Evolutionary conservation across 2,329 filamentous ascomycete genomes (phyloP), one percentile per base, ranked within the genome.

Genomic region (Peltaster fructicola): DNA sequence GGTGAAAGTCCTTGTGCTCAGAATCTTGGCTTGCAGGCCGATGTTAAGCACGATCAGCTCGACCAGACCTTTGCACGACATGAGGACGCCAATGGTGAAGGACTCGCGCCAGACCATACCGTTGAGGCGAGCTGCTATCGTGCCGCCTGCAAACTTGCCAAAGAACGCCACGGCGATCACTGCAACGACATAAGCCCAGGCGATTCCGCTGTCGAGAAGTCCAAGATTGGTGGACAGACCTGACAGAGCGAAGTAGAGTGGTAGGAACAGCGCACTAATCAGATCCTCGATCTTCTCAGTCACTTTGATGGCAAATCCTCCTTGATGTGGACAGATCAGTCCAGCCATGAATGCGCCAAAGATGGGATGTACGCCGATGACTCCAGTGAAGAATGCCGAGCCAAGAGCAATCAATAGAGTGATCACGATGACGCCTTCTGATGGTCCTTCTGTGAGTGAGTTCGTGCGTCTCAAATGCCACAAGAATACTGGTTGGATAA

Each of bases 61-160:
- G 1, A 93, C 84, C 7, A 95, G 61, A 41, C 85, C 85, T 51
- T 95, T 95, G 52, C 85, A 95, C 52, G 80, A 91, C 85, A 95
- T 95, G 40, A 93, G 54, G 9, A 74, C 70, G 8, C 85, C 85
- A 37, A 95, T 88, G 1, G 80, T 70, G 15, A 90, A 67, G 29
- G 77, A 84, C 48, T 95, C 85, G 30, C 84, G 68, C 85, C 85
- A 95, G 2, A 90, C 64, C 24, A 93, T 59, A 14, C 76, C 81
- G 39, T 70, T 79, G 3, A 69, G 44, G 17, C 70, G 67, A 1
- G 85, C 82, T 6, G 84, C 81, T 2, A 90, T 30, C 0, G 80
- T 73, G 10, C 80, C 82, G 20, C 84, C 85, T 8, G 73, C 57
- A 25, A 95, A 76, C 50, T 95, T 95, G 23, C 74, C 80, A 12